These are phyloP conservation scores for Magnolia changhungtana DNA, from an alignment of 164 flowering plant genomes.

Conservation along the genomic window DNA sequence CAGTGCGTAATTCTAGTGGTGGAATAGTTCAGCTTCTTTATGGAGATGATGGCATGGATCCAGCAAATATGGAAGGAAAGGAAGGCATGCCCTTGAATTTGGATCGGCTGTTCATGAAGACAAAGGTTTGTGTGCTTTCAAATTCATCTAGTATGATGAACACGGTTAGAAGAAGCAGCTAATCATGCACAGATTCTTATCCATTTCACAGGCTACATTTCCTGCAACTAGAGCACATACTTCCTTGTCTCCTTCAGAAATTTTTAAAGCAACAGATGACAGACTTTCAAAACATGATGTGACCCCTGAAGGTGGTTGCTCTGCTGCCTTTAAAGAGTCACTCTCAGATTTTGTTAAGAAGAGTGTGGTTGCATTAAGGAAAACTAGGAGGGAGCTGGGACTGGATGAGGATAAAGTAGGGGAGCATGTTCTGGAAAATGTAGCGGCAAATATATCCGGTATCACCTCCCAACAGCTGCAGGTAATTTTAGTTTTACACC, in stretches of 20 bases:
- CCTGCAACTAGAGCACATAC: slow-evolving; percentile 36
- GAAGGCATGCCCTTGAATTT: slow-evolving; percentile 71
- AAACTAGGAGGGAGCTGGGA: slow-evolving; percentile 24
- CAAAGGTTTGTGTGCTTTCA: slow-evolving; percentile 43
- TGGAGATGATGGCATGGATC: slow-evolving; percentile 99
- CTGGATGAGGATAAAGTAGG: slow-evolving; percentile 26
- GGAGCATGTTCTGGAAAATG: slow-evolving; percentile 20
- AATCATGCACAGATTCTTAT: background rate
- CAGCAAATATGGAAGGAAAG: slow-evolving; percentile 86
- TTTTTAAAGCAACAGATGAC: slow-evolving; percentile 23
- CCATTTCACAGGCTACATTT: slow-evolving; percentile 71
- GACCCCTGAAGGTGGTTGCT: slow-evolving; percentile 42
- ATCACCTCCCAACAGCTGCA: slow-evolving; percentile 63
- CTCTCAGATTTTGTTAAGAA: slow-evolving; percentile 39
- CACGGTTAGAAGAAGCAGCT: background rate
- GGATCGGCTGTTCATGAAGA: slow-evolving; percentile 64
- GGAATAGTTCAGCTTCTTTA: slow-evolving; percentile 76
- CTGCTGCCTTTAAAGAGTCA: slow-evolving; percentile 43
- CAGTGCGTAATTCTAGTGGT: slow-evolving; percentile 82
- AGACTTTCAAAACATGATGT: slow-evolving; percentile 38
- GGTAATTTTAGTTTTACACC: slow-evolving; percentile 34
- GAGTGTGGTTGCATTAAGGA: slow-evolving; percentile 17
- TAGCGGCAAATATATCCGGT: slow-evolving; percentile 57
- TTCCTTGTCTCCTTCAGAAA: slow-evolving; percentile 44
- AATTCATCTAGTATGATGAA: background rate